Conservation (phyloP, 208 protist genomes). For the Strigomonas culicis region DNA sequence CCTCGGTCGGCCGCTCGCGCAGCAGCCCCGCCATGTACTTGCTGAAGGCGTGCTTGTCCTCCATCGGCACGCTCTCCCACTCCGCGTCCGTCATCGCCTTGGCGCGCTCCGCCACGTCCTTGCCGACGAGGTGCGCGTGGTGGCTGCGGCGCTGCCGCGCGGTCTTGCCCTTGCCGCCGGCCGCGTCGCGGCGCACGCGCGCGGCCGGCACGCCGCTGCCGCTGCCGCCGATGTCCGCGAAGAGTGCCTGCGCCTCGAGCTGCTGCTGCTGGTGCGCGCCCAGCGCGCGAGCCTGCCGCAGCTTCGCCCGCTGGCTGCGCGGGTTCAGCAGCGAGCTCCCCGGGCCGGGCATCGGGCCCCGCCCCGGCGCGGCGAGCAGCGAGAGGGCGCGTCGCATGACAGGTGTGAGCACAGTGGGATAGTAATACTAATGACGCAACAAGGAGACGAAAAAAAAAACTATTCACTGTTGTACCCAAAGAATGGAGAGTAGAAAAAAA, state of each 20-base stretch:
- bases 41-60: conserved; percentile 76
- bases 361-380: not conserved
- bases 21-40: conserved; percentile 65
- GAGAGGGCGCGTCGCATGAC: not conserved
- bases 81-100: conserved; percentile 74
- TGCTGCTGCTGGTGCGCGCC: conserved; percentile 22
- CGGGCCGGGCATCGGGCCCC: conserved; percentile 25
- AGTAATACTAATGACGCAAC: not conserved
- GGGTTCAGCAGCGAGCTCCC: conserved; percentile 74
- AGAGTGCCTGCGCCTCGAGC: conserved; percentile 61
- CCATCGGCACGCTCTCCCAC: conserved; percentile 73
- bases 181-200: not conserved
- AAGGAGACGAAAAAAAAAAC: not conserved
- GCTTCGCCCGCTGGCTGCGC: conserved; percentile 49
- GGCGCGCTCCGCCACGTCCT: conserved; percentile 52
- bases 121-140: conserved; percentile 29
- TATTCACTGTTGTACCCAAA: not conserved
- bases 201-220: not conserved
- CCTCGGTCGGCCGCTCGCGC: conserved; percentile 56
- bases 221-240: conserved; percentile 41
- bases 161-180: not conserved
- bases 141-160: conserved; percentile 33
- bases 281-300: conserved; percentile 34
- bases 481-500: not conserved
- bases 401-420: not conserved